A percentile compares a stretch with the other conserved stretches of the same genome.
Conservation (phyloP, 345 rosid genomes). For the Acer yangbiense region DNA sequence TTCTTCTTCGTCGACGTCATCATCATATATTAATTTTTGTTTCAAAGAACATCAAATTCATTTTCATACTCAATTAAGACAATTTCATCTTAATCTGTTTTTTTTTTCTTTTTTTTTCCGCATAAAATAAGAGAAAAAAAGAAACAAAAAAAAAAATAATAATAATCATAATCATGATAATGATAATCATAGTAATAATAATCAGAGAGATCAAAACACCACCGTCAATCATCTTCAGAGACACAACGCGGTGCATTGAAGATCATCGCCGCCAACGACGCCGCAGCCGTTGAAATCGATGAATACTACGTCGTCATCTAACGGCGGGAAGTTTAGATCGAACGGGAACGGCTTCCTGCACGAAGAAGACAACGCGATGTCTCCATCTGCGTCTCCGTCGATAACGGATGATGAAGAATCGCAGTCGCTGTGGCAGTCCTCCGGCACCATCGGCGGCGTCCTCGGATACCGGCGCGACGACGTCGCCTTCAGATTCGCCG, state of each 20-base stretch:
- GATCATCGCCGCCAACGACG: conserved; percentile 52
- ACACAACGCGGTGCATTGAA: conserved; percentile 79
- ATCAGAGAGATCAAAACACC: conserved; percentile 7
- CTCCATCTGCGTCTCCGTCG: conserved; percentile 42
- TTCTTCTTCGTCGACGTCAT: not conserved
- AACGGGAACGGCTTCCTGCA: conserved; percentile 54
- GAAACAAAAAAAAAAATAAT: conserved; percentile 15
- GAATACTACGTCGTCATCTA: conserved; percentile 43
- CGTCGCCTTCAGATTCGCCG: conserved; percentile 16
- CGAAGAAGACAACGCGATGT: conserved; percentile 51
- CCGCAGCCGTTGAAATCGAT: conserved; percentile 41
- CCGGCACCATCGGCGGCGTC: conserved; percentile 67
- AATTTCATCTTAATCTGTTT: conserved; percentile 33
- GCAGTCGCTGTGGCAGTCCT: conserved; percentile 90
- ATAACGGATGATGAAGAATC: conserved; percentile 93
- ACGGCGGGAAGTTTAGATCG: conserved; percentile 91
- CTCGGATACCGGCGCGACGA: conserved; percentile 49
- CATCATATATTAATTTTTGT: conserved; percentile 25
- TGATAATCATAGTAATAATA: conserved; percentile 16
- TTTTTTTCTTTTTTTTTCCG: conserved; percentile 15
- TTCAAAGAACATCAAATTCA: conserved; percentile 8
- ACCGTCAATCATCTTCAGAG: conserved; percentile 47
- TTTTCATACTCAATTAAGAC: conserved; percentile 23
- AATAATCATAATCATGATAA: conserved; percentile 16
- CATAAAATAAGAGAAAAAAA: conserved; percentile 25